Evolutionary conservation across 768 basidiomycete species (phyloP).

Genomic region (Ephemerocybe angulata): DNA sequence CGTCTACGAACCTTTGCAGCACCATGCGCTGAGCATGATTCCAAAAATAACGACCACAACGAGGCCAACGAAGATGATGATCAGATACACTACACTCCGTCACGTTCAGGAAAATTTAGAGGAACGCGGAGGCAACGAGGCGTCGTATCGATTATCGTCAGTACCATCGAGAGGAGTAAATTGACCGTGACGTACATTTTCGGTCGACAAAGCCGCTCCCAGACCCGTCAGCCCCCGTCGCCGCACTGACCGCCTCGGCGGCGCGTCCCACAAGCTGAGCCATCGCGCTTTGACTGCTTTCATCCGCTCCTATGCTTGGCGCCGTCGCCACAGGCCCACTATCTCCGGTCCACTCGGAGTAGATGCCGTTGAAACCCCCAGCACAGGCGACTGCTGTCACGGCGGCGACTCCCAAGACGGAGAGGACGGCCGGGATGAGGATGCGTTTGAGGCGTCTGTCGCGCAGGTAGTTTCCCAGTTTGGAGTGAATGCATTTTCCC

Average conservation of each 20-base stretch:
- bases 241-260: neutral
- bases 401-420: conserved; percentile 27
- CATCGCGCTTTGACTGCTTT: too few relatives aligned
- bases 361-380: too few relatives aligned
- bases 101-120: neutral
- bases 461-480: too few relatives aligned
- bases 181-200: conserved; percentile 40
- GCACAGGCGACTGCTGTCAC: conserved; percentile 29
- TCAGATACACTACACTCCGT: conserved; percentile 50
- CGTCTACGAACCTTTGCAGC: conserved; percentile 47
- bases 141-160: neutral
- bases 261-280: neutral
- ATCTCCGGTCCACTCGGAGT: too few relatives aligned
- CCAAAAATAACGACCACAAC: conserved; percentile 50
- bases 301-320: too few relatives aligned
- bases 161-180: neutral
- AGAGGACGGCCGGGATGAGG: conserved; percentile 31
- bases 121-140: neutral
- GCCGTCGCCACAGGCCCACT: too few relatives aligned
- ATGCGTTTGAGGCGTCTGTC: too few relatives aligned
- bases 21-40: conserved; percentile 62
- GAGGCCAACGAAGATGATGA: conserved; percentile 63
- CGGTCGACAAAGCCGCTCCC: conserved; percentile 31
- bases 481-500: too few relatives aligned
- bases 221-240: conserved; percentile 4